A percentile compares a stretch with the other conserved stretches of the same genome.
phyloP scores from a whole-genome alignment of 192 early-diverging fungal species.

The Backusella tarrabulga region DNA sequence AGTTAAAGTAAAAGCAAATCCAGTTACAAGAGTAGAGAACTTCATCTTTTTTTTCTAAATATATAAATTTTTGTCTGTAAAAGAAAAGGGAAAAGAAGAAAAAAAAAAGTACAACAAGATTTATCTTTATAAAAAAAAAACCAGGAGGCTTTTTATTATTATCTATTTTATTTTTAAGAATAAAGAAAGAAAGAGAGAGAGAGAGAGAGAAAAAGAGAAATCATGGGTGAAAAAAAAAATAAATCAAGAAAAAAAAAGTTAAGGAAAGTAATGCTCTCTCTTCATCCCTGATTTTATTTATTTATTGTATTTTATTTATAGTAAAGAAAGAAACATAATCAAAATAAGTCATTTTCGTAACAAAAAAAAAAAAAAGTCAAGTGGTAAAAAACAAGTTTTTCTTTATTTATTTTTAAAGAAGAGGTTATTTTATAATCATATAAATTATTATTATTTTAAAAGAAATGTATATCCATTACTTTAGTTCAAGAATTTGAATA shows the following conservation, averaged over 20 bases:
- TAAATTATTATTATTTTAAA: neutral
- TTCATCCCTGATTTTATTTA: neutral
- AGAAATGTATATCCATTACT: neutral
- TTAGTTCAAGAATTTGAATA: neutral
- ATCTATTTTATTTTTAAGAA: neutral
- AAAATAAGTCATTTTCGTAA: neutral
- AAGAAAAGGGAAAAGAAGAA: neutral
- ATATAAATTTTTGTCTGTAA: neutral
- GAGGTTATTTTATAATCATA: neutral
- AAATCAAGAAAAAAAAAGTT: neutral
- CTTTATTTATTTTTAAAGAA: neutral
- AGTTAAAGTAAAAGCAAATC: neutral
- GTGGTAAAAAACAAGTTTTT: neutral
- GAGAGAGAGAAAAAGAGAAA: neutral
- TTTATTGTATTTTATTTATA: conserved; percentile 2
- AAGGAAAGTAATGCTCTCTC: neutral
- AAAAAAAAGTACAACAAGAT: neutral
- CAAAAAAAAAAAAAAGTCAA: neutral
- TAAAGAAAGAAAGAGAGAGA: neutral
- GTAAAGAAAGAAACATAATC: neutral
- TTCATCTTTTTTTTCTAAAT: conserved; percentile 15
- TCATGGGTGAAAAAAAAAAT: neutral
- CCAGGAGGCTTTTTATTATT: neutral
- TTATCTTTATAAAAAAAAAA: conserved; percentile 2
- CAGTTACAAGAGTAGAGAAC: neutral